Percentiles rank a stretch among this genome's conserved stretches.
phyloP scores from a whole-genome alignment of 352 stramenopile species.

The Pythium phragmiticola region DNA sequence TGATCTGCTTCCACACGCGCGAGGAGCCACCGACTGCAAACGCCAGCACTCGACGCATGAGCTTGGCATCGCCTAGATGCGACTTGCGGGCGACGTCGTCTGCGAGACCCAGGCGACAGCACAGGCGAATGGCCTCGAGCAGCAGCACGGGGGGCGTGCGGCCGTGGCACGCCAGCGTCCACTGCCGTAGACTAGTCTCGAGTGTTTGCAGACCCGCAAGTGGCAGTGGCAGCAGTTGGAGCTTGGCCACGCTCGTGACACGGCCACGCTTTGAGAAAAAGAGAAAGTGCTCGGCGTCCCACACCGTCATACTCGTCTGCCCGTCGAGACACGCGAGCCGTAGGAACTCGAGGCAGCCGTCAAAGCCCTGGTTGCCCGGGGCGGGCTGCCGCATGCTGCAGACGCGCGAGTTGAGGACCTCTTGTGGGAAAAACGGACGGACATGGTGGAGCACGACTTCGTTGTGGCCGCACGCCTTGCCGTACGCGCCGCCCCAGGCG shows the following conservation, averaged over 20 bases:
- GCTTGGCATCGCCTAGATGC: conserved; percentile 26
- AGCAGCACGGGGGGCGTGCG: conserved; percentile 35
- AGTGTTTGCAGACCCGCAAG: conserved; percentile 62
- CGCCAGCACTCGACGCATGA: conserved; percentile 53
- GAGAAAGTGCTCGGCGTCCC: conserved; percentile 81
- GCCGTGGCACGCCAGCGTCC: conserved; percentile 45
- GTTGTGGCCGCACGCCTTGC: conserved; percentile 89
- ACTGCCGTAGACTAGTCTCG: conserved; percentile 42
- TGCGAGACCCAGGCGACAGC: conserved; percentile 45
- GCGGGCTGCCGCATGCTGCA: conserved; percentile 77
- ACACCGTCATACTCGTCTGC: conserved; percentile 67
- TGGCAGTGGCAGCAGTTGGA: conserved; percentile 56
- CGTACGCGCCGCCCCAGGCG: conserved; percentile 80
- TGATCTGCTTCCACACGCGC: conserved; percentile 71
- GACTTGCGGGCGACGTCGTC: conserved; percentile 14
- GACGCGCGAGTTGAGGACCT: conserved; percentile 87
- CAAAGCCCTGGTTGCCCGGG: conserved; percentile 86
- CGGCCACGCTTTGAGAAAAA: conserved; percentile 49
- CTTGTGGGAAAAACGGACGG: conserved; percentile 83
- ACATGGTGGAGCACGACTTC: conserved; percentile 87
- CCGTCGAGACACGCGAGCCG: conserved; percentile 53
- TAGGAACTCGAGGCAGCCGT: conserved; percentile 88
- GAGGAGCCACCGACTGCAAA: conserved; percentile 62
- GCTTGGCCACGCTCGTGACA: conserved; percentile 65
- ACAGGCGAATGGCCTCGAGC: conserved; percentile 51